Base-by-base conservation (phyloP, 768 basidiomycete genomes). In the Phanerochaete sordida region DNA sequence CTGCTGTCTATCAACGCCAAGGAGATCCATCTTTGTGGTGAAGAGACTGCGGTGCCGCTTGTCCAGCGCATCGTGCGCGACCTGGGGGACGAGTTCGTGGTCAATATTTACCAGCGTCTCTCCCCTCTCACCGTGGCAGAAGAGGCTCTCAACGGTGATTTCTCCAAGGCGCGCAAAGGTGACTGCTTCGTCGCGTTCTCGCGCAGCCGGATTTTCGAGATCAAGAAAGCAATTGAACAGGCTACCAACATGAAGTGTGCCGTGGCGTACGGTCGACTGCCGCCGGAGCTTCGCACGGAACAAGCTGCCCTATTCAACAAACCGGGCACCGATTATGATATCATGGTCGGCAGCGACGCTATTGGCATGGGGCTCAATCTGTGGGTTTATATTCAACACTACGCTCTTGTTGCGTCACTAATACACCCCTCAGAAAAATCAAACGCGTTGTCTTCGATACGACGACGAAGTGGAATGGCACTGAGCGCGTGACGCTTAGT, bases 281-380 rank as follows among this genome's bases (percentile, higher is more conserved):
- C 96, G 0, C 95, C 96, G 0, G 95, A 98, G 71, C 84, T 93
- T 55, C 79, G 95, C 33, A 93, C 87, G 60, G 91, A 95, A 68
- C 96, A 98, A 71, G 97, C 97, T 1, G 84, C 85, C 11, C 79
- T 93, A 33, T 98, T 98, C 80, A 98, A 99, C 67, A 84, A 92
- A 61, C 85, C 85, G 0, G 69, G 83, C 44, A 91, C 88, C n/a
- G 87, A 85, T 1, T 91, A 90, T 67, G 91, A 96, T 65, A 87
- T 98, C 1, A 80, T 99, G 44, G 84, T 98, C 19, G 96, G 93
- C 1, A 95, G 91, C 66, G 97, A 99, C 68, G 94, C 95, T 0
- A 88, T 98, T 51, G 95, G 97, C 1, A 95, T 99, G 94, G 97
- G 97, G 0, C 80, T 99, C 23, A 98, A 99, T 69, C 74, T 99